Evolutionary conservation across 2,329 filamentous ascomycete species (phyloP).

Genomic region (Fusarium sp.): DNA sequence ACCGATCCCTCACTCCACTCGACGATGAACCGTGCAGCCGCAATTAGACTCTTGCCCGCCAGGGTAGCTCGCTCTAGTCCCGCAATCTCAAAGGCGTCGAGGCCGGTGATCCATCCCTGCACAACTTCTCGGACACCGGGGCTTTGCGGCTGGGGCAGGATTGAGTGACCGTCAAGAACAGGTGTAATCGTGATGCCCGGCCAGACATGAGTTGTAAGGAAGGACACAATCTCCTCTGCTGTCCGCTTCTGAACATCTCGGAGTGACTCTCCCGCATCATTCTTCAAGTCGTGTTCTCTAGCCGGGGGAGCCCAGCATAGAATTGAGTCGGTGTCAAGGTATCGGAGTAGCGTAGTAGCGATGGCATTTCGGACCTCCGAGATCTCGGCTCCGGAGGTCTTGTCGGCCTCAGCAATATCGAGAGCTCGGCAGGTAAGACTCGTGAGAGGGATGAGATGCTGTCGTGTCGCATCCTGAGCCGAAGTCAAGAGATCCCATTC

Average conservation of each 20-base stretch:
- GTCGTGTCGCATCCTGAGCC: slow-evolving; percentile 83
- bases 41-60: slow-evolving; percentile 86
- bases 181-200: slow-evolving; percentile 82
- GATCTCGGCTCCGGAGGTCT: slow-evolving; percentile 32
- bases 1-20: slow-evolving; percentile 86
- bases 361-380: slow-evolving; percentile 73
- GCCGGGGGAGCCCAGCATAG: slow-evolving; percentile 83
- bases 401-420: slow-evolving; percentile 80
- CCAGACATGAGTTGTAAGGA: slow-evolving; percentile 80
- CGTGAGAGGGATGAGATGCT: slow-evolving; percentile 91
- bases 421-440: slow-evolving; percentile 84
- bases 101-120: slow-evolving; percentile 77
- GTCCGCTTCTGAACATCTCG: slow-evolving; percentile 77
- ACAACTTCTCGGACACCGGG: slow-evolving; percentile 81
- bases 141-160: slow-evolving; percentile 79
- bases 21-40: slow-evolving; percentile 78
- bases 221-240: slow-evolving; percentile 76
- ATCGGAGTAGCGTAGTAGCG: slow-evolving; percentile 77
- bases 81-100: slow-evolving; percentile 84
- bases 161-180: slow-evolving; percentile 81
- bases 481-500: slow-evolving; percentile 92
- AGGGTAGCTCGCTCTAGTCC: slow-evolving; percentile 86
- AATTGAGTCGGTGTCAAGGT: slow-evolving; percentile 91
- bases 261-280: slow-evolving; percentile 67
- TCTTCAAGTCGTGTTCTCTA: slow-evolving; percentile 58